A percentile compares a stretch with the other conserved stretches of the same genome.
Evolutionary conservation across 2,329 filamentous ascomycete genomes (phyloP).

Genomic region (Pseudogymnoascus verrucosus): DNA sequence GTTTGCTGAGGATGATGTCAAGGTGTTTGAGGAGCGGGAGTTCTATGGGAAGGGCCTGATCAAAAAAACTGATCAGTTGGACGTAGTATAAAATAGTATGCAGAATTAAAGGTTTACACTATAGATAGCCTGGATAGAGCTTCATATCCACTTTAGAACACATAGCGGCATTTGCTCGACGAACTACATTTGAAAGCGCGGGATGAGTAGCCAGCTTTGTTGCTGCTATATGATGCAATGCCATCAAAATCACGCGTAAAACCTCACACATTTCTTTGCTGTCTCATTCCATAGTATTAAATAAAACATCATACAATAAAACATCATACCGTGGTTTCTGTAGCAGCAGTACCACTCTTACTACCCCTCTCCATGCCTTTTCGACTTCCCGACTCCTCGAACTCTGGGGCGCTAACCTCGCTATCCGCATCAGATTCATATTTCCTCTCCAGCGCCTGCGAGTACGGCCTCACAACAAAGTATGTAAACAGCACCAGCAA

Average conservation of each 20-base stretch:
- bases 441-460: background rate
- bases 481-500: conserved; percentile 24
- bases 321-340: background rate
- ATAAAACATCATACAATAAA: background rate
- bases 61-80: background rate
- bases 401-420: background rate
- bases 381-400: background rate
- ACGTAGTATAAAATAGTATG: background rate
- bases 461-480: conserved; percentile 14
- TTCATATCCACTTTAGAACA: background rate
- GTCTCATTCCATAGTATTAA: background rate
- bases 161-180: background rate
- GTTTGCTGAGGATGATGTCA: conserved; percentile 26
- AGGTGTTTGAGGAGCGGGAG: conserved; percentile 19
- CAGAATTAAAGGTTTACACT: background rate
- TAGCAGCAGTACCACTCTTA: background rate
- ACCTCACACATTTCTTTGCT: background rate
- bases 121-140: background rate
- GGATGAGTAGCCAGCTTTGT: background rate
- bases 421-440: background rate
- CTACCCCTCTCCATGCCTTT: background rate
- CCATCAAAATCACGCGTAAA: background rate
- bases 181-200: background rate
- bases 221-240: background rate
- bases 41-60: conserved; percentile 14